phyloP scores from a whole-genome alignment of 768 basidiomycete genomes.

The Glaciozyma antarctica region DNA sequence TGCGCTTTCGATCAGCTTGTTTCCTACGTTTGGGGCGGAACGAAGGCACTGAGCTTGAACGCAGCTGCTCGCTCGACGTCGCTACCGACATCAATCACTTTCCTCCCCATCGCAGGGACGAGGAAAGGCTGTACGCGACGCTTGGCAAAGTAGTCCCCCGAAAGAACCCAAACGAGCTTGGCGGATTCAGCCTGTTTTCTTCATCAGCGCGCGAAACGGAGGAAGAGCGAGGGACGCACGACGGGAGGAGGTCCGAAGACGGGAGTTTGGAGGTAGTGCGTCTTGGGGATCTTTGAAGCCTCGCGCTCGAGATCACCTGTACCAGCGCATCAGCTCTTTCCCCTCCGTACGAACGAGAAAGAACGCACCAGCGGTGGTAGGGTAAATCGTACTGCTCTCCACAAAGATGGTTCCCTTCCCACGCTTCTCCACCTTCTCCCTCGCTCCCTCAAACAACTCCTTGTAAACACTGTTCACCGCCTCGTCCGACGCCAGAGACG shows the following conservation, averaged over 20 bases:
- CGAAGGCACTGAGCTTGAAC: conserved; percentile 55
- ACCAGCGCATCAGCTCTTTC: background rate
- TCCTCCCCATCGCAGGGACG: conserved; percentile 67
- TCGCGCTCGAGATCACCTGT: conserved; percentile 60
- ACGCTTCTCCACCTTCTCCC: conserved; percentile 33
- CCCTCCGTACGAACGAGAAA: background rate
- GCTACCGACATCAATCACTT: conserved; percentile 63
- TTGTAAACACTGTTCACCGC: conserved; percentile 58
- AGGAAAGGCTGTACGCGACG: conserved; percentile 67
- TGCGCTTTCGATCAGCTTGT: background rate
- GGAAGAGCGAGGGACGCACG: background rate
- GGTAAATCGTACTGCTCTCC: conserved; percentile 61
- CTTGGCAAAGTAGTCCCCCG: conserved; percentile 72
- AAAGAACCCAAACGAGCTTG: conserved; percentile 63
- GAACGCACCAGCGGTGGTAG: conserved; percentile 32
- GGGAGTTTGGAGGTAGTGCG: conserved; percentile 62
- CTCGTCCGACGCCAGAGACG: conserved; percentile 62
- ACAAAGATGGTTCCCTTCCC: conserved; percentile 59
- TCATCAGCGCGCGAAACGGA: too few species aligned
- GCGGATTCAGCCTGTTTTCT: conserved; percentile 43
- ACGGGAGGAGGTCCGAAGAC: conserved; percentile 60
- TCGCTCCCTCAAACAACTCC: conserved; percentile 47
- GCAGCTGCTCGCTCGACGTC: conserved; percentile 77
- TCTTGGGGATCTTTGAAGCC: conserved; percentile 51
- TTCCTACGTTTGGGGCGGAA: background rate